A percentile compares a stretch with the other conserved stretches of the same genome.
Evolutionary conservation across 768 basidiomycete genomes (phyloP).

Genomic region (Russula sp.): DNA sequence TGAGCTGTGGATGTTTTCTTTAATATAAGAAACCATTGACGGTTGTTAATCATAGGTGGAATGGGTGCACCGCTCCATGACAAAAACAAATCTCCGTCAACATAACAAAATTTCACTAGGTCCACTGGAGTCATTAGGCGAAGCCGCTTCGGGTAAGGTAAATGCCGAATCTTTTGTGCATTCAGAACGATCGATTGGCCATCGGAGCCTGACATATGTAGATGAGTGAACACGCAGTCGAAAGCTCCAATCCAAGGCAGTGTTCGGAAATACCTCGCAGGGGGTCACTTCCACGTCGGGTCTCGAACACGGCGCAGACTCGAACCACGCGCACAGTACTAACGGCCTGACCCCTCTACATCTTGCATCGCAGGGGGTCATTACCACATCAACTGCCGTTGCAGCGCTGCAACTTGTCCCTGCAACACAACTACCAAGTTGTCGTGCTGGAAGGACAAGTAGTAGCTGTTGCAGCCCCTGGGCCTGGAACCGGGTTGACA

Average conservation of each 20-base stretch:
- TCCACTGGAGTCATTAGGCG: slow-evolving; percentile 17
- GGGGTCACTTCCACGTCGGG: too few species aligned
- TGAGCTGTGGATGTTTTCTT: background rate
- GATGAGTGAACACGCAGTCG: slow-evolving; percentile 15
- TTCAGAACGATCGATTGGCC: slow-evolving; percentile 14
- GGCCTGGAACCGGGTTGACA: too few species aligned
- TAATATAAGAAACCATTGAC: slow-evolving; percentile 18
- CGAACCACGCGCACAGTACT: too few species aligned
- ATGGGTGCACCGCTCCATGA: slow-evolving; percentile 16
- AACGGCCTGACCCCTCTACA: too few species aligned
- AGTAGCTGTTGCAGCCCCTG: too few species aligned
- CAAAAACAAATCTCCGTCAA: slow-evolving; percentile 14
- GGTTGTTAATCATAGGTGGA: slow-evolving; percentile 9
- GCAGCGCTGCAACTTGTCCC: too few species aligned
- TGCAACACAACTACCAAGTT: too few species aligned
- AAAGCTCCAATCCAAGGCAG: slow-evolving; percentile 11
- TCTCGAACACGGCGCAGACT: too few species aligned
- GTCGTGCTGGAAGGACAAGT: too few species aligned
- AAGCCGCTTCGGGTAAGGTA: slow-evolving; percentile 21
- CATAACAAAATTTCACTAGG: slow-evolving; percentile 16
- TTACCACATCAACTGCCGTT: too few species aligned
- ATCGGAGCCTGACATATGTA: slow-evolving; percentile 16
- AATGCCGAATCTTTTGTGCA: slow-evolving; percentile 10
- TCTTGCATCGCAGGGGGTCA: too few species aligned
- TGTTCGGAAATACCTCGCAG: slow-evolving; percentile 15